Conservation (phyloP, 2,329 filamentous ascomycete species). For the Penicillium sp. region DNA sequence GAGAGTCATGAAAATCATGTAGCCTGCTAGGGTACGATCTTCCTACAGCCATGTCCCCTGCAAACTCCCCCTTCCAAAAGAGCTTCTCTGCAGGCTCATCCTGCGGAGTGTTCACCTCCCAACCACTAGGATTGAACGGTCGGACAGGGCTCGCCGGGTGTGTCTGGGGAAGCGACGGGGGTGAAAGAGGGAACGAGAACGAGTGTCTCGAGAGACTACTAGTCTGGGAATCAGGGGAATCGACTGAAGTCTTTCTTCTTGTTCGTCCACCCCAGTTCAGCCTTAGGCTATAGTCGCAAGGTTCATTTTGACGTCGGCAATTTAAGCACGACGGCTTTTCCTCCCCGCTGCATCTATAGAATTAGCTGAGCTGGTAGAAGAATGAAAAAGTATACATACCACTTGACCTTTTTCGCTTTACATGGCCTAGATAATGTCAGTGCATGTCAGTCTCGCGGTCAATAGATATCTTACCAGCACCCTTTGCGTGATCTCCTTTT, state of each 20-base stretch:
- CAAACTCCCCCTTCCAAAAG: conserved; percentile 22
- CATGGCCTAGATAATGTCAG: conserved; percentile 64
- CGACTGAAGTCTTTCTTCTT: conserved; percentile 59
- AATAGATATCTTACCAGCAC: conserved; percentile 61
- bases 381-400: conserved; percentile 47
- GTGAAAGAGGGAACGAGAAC: conserved; percentile 22
- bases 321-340: conserved; percentile 74
- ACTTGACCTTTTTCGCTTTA: conserved; percentile 80
- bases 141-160: conserved; percentile 11
- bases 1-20: conserved; percentile 29
- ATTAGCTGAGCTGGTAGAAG: conserved; percentile 22
- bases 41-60: conserved; percentile 22
- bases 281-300: conserved; percentile 80
- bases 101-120: conserved; percentile 15
- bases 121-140: conserved; percentile 9
- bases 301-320: conserved; percentile 72
- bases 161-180: conserved; percentile 15
- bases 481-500: conserved; percentile 71
- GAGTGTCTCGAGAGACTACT: conserved; percentile 28
- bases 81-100: conserved; percentile 16
- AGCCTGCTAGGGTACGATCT: conserved; percentile 27
- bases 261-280: conserved; percentile 79
- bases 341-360: conserved; percentile 61
- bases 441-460: not conserved
- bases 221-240: conserved; percentile 36